phyloP scores from a whole-genome alignment of 1,284 basidiomycete genomes.

The Mycosarcoma maydis region DNA sequence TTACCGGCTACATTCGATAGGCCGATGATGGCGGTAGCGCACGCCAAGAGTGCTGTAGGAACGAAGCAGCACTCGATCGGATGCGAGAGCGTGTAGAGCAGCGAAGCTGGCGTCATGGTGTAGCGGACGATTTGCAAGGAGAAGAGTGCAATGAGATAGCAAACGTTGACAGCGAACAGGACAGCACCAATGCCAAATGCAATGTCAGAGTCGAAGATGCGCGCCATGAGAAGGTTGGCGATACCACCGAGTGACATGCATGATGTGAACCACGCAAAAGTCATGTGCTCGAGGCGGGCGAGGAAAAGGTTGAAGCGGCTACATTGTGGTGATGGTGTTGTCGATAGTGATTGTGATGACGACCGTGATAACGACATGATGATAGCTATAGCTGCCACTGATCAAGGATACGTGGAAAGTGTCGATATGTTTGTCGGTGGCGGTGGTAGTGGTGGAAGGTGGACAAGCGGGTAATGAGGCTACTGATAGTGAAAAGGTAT shows the following conservation, averaged over 20 bases:
- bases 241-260: constrained; percentile 38
- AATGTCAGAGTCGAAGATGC: constrained; percentile 9
- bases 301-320: background rate
- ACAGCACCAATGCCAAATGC: constrained; percentile 16
- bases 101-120: constrained; percentile 1
- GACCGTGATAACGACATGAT: background rate
- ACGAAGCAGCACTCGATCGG: constrained; percentile 45
- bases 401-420: too few species aligned
- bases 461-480: too few species aligned
- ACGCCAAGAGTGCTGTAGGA: constrained; percentile 23
- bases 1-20: background rate
- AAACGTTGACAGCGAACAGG: constrained; percentile 21
- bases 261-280: constrained; percentile 38
- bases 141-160: constrained; percentile 16
- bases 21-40: constrained; percentile 29
- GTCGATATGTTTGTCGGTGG: too few species aligned
- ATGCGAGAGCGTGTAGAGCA: constrained; percentile 18
- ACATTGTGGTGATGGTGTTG: background rate
- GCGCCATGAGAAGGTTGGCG: constrained; percentile 23
- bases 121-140: constrained; percentile 19
- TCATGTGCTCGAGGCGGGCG: constrained; percentile 21
- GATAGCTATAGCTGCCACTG: too few species aligned
- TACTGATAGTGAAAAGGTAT: too few species aligned
- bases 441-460: too few species aligned
- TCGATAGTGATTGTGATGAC: background rate